Evolutionary conservation across 345 rosid species (phyloP), one percentile per base, ranked within the genome.

Genomic region (Lumnitzera racemosa): DNA sequence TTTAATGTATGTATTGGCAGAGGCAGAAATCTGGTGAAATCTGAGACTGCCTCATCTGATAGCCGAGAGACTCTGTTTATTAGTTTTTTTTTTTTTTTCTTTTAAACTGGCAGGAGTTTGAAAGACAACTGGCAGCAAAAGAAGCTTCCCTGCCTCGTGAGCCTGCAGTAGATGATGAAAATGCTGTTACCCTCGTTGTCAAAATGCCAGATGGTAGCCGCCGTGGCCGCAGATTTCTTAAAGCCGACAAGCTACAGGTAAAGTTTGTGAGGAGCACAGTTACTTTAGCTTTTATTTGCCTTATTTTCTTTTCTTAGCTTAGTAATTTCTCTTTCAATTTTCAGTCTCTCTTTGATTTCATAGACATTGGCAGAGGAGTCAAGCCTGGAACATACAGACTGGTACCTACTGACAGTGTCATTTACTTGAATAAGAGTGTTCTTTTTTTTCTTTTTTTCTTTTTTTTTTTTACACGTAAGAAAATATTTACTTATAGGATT

Each of bases 131-230:
- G 78, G 83, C 79, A 3, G 87, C 83, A 46, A 95, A 95, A 79
- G 96, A 88, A 80, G 95, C 94, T 59, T 88, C 99, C 57, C 80
- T 95, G 72, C 96, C 98, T 57, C 79, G 65, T 69, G 96, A 90
- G 64, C 99, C 99, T 58, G 73, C 89, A 49, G 65, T 89, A 46
- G 80, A 80, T 61, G 89, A 95, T 69, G 96, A 90, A 66, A 85
- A 85, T 70, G 96, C 96, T 14, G 75, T 95, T 12, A 90, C 86
- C 48, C 96, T 95, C 64, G 74, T 88, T 61, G 96, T 90, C 59
- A 75, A 88, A 55, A 90, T 88, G 98, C 99, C 99, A 53, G 96
- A 90, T 77, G 98, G 98, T 43, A 75, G 84, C 49, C 80, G 99
- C 16, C 84, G 74, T 63, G 98, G 99, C 36, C 95, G 98, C n/a